Conservation (phyloP, 148 eudicot genomes). For the Vaccinium corymbosum region DNA sequence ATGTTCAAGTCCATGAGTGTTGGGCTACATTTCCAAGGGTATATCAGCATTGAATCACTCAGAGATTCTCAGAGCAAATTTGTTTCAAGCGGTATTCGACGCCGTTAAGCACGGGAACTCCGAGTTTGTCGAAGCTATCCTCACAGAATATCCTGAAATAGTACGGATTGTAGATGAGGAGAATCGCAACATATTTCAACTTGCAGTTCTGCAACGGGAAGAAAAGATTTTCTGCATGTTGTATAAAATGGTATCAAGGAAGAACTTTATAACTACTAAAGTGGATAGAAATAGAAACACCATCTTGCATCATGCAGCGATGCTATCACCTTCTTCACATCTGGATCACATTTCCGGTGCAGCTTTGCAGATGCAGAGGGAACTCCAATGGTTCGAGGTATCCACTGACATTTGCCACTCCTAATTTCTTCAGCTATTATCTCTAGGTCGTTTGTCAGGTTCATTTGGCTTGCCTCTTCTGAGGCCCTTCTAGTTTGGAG, state of each 20-base stretch:
- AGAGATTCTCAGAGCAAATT: not conserved
- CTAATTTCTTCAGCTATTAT: not conserved
- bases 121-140: slow-evolving; percentile 15
- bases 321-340: slow-evolving; percentile 18
- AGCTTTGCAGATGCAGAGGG: slow-evolving; percentile 25
- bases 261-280: slow-evolving; percentile 12
- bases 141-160: slow-evolving; percentile 15
- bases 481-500: not conserved
- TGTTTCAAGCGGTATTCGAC: not conserved
- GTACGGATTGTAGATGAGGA: slow-evolving; percentile 14
- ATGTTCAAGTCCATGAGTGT: not conserved
- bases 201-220: slow-evolving; percentile 19
- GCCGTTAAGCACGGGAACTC: not conserved
- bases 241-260: not conserved
- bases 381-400: not conserved
- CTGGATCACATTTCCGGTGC: slow-evolving; percentile 20
- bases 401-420: not conserved
- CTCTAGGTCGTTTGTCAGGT: not conserved
- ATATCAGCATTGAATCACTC: not conserved
- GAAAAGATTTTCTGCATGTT: slow-evolving; percentile 18
- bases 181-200: slow-evolving; percentile 13
- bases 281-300: slow-evolving; percentile 16
- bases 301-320: slow-evolving; percentile 23
- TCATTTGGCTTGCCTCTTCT: not conserved
- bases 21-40: not conserved